Base-by-base conservation (phyloP, 2,329 filamentous ascomycete species). In the Fusarium sarcochroum region DNA sequence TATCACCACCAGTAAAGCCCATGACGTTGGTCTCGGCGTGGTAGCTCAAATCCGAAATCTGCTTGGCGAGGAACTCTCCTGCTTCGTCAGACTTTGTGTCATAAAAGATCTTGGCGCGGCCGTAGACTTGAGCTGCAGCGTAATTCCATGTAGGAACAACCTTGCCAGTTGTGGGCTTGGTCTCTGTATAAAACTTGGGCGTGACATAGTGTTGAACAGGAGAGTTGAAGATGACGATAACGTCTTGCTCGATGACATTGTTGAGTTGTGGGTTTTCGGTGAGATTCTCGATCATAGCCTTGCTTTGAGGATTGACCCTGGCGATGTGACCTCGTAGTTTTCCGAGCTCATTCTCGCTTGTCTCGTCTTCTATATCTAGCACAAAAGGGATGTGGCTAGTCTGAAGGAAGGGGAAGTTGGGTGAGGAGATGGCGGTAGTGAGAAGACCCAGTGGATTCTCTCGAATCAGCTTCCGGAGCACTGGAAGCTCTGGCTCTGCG, bases 71-170 rank as follows among this genome's bases (percentile, higher is more conserved):
- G 55, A 86, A 83, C 0, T 65, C 61, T 0, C 74, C 72, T 0
- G 87, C 86, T 21, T 83, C 80, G 0, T 78, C 70, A 0, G 81
- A 74, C 45, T 81, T 81, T 7, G 83, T 71, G 57, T 91, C 85
- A 58, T 79, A 84, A 66, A 84, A 87, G 6, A 91, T 77, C 0
- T 64, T 85, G 2, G 86, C 85, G 3, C 76, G 82, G 2, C 90
- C 90, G 68, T 91, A 91, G 0, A 82, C 87, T 76, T 92, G 88
- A 0, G 84, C 89, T 0, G 89, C 88, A 0, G 87, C 81, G 70
- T 92, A 92, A 76, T 92, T 89, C 90, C 90, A 92, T 0, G 90
- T 92, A 1, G 89, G 89, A 7, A 90, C 90, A 0, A 91, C 89
- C 69, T 92, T 92, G 13, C 84, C 89, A 0, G 85, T 89, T 0